Evolutionary conservation across 345 rosid genomes (phyloP).

Genomic region (Zanthoxylum bungeanum): DNA sequence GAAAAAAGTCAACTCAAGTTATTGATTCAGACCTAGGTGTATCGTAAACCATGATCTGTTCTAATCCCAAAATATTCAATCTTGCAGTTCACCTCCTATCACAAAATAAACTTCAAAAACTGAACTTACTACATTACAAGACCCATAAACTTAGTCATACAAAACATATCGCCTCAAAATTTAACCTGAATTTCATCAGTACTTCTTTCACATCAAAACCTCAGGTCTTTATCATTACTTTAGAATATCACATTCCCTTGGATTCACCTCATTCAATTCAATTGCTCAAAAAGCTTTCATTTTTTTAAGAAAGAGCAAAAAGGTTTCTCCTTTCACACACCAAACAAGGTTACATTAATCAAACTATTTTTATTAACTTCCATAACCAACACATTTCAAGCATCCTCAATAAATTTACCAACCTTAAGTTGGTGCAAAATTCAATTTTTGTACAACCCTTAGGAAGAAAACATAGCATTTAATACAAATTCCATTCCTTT

Average conservation of each 20-base stretch:
- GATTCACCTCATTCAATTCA: background rate
- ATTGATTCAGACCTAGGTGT: background rate
- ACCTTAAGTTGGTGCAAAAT: background rate
- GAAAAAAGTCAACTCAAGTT: background rate
- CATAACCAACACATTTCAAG: background rate
- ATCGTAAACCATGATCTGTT: background rate
- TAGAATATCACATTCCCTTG: background rate
- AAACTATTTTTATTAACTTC: background rate
- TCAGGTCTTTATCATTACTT: background rate
- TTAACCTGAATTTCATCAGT: background rate
- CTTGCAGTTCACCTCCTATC: background rate
- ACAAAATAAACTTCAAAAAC: background rate
- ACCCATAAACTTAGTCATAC: background rate
- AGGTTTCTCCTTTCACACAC: background rate
- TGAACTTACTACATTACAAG: background rate
- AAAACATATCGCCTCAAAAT: background rate
- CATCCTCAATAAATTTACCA: background rate
- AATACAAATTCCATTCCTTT: background rate
- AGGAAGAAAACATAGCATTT: background rate
- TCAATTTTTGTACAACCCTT: background rate
- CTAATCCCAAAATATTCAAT: background rate
- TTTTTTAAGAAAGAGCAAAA: background rate
- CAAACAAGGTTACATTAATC: background rate
- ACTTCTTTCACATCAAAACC: background rate
- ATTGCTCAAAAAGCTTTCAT: background rate